phyloP scores from a whole-genome alignment of 495 filamentous ascomycete species.

The Penicillium salamii region DNA sequence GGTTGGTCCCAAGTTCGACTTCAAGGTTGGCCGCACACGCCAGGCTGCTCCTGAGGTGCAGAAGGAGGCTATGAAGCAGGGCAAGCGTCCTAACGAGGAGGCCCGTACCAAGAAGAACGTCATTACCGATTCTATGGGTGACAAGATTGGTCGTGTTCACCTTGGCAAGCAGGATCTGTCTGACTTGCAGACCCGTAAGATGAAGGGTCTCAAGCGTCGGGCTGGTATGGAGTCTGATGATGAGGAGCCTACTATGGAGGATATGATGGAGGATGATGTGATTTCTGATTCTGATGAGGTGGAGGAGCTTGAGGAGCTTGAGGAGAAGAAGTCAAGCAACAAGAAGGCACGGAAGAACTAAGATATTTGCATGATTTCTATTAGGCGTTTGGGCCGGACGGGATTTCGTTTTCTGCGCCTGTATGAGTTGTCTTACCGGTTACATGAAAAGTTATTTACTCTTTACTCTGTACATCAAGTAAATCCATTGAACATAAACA shows the following conservation, averaged over 20 bases:
- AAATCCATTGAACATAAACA: too few relatives aligned
- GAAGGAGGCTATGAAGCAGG: conserved; percentile 90
- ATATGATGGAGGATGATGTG: conserved; percentile 47
- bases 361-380: conserved; percentile 28
- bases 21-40: conserved; percentile 76
- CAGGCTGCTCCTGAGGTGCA: conserved; percentile 70
- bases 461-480: neutral
- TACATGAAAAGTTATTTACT: conserved; percentile 27
- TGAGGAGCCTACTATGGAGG: conserved; percentile 25
- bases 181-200: conserved; percentile 92
- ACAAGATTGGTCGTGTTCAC: conserved; percentile 94
- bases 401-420: conserved; percentile 26
- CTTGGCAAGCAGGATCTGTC: conserved; percentile 85
- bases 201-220: conserved; percentile 94
- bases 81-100: conserved; percentile 59
- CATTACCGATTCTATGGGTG: conserved; percentile 82
- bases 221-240: conserved; percentile 52
- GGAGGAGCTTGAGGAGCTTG: neutral
- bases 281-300: conserved; percentile 33
- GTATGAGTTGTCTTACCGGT: conserved; percentile 18
- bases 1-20: conserved; percentile 94
- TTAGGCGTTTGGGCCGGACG: conserved; percentile 31
- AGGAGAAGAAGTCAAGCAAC: conserved; percentile 34
- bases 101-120: conserved; percentile 91
- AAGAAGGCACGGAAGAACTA: conserved; percentile 40